These are phyloP conservation scores for Blattamonas nauphoetae DNA, from an alignment of 78 protist species.

Conservation along the genomic window DNA sequence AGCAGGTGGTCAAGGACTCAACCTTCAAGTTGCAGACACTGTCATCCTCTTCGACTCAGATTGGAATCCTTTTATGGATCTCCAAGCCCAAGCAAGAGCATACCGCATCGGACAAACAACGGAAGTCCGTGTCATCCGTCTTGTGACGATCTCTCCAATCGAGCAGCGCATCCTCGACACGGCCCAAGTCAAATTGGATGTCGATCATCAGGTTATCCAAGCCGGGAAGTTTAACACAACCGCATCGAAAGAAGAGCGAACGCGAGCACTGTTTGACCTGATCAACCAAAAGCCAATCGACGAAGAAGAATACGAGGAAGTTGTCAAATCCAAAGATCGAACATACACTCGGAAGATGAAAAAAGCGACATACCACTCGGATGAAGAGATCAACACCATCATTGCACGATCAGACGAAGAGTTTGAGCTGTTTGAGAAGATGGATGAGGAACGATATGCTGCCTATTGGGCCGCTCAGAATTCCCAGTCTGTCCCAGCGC, in stretches of 20 bases:
- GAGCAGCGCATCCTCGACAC: constrained; percentile 27
- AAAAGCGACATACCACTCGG: not conserved
- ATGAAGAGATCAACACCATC: constrained; percentile 10
- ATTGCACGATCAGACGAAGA: constrained; percentile 23
- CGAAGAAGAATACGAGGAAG: not conserved
- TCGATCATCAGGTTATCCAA: constrained; percentile 13
- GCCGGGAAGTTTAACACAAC: constrained; percentile 26
- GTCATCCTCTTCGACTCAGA: constrained; percentile 83
- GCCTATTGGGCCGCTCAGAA: too few relatives aligned
- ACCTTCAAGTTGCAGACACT: constrained; percentile 85
- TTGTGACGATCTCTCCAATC: constrained; percentile 20
- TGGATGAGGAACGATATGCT: not conserved
- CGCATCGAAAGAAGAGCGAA: not conserved
- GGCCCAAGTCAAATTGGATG: constrained; percentile 21
- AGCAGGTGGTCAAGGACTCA: constrained; percentile 92
- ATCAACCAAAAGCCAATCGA: not conserved
- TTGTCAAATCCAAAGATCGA: too few relatives aligned
- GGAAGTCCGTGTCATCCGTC: constrained; percentile 25
- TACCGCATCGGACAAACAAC: constrained; percentile 31
- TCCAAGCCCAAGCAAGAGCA: constrained; percentile 41
- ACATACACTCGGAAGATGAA: too few relatives aligned
- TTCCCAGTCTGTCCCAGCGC: too few relatives aligned
- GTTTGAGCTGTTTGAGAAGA: constrained; percentile 18
- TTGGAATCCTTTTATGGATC: constrained; percentile 55
- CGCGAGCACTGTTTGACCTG: not conserved